Evolutionary conservation across 352 stramenopile species (phyloP).

Genomic region (Pythium guiyangense): DNA sequence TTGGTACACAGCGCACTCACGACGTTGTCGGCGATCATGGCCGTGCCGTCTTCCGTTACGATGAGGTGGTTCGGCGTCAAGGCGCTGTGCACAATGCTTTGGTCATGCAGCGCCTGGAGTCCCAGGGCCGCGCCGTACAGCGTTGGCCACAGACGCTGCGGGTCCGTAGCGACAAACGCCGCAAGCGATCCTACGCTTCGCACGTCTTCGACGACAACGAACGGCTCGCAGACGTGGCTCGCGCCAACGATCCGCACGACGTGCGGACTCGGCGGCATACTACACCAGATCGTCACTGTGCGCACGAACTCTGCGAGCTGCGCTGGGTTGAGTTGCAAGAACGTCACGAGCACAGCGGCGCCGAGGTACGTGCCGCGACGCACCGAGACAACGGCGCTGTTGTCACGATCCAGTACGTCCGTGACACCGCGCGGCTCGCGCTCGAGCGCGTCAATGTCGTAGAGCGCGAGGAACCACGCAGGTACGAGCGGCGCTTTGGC

Average conservation of each 20-base stretch:
- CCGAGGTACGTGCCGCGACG: neutral
- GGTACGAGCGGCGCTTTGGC: slow-evolving; percentile 6
- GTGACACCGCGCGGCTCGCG: neutral
- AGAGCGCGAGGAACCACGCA: slow-evolving; percentile 5
- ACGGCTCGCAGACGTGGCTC: slow-evolving; percentile 8
- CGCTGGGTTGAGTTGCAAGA: neutral
- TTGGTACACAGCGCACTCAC: neutral
- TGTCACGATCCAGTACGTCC: too few relatives aligned
- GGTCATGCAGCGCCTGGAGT: slow-evolving; percentile 6
- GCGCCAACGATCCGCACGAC: slow-evolving; percentile 2
- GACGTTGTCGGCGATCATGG: slow-evolving; percentile 6
- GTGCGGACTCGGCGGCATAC: neutral
- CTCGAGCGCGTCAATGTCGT: slow-evolving; percentile 2
- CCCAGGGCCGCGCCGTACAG: slow-evolving; percentile 3
- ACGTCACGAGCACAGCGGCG: neutral
- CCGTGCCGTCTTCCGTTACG: neutral
- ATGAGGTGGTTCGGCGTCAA: neutral
- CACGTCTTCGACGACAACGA: slow-evolving; percentile 1
- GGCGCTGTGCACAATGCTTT: neutral
- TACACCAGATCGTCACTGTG: neutral
- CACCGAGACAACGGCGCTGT: neutral
- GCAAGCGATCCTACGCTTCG: neutral
- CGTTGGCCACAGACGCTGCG: slow-evolving; percentile 1
- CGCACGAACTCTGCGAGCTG: neutral
- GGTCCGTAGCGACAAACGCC: neutral